Percentiles rank a stretch among this genome's conserved stretches.
These are phyloP conservation scores for Breynia disticha DNA, from an alignment of 441 rosid genomes.

Conservation along the genomic window DNA sequence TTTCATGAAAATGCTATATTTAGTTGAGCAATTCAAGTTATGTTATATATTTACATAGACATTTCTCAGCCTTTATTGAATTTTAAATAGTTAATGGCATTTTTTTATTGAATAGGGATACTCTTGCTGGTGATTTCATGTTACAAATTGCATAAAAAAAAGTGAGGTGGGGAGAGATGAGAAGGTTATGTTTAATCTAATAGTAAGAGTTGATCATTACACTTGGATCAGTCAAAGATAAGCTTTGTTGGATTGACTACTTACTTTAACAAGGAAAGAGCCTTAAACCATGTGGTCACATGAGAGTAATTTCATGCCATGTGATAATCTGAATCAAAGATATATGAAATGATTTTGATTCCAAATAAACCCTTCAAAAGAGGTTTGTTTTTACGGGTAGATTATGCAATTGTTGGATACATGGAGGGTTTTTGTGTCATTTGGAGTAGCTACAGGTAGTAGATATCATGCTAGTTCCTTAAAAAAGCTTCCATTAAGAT, in stretches of 20 bases:
- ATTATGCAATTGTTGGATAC: not conserved
- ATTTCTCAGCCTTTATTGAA: too few species aligned
- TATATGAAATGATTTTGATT: not conserved
- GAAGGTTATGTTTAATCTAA: not conserved
- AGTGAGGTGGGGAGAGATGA: too few species aligned
- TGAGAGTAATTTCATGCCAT: slow-evolving; percentile 38
- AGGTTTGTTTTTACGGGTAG: slow-evolving; percentile 5
- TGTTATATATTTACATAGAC: too few species aligned
- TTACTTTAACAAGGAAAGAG: slow-evolving; percentile 17
- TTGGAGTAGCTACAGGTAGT: slow-evolving; percentile 7
- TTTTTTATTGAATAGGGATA: too few species aligned
- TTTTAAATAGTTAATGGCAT: too few species aligned
- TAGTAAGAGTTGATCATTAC: slow-evolving; percentile 5
- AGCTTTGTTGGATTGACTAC: slow-evolving; percentile 18
- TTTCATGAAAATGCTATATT: too few species aligned
- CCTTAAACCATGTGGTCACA: slow-evolving; percentile 40
- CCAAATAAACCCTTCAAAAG: slow-evolving; percentile 17
- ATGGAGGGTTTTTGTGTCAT: slow-evolving; percentile 10
- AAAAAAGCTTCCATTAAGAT: slow-evolving; percentile 16
- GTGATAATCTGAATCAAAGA: slow-evolving; percentile 30
- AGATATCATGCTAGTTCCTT: slow-evolving; percentile 22
- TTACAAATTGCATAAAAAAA: too few species aligned
- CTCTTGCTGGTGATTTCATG: too few species aligned
- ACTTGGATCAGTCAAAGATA: slow-evolving; percentile 24
- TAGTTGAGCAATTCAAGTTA: too few species aligned